A percentile compares a stretch with the other conserved stretches of the same genome.
phyloP scores from a whole-genome alignment of 2,329 filamentous ascomycete genomes.

The Orbilia oligospora region DNA sequence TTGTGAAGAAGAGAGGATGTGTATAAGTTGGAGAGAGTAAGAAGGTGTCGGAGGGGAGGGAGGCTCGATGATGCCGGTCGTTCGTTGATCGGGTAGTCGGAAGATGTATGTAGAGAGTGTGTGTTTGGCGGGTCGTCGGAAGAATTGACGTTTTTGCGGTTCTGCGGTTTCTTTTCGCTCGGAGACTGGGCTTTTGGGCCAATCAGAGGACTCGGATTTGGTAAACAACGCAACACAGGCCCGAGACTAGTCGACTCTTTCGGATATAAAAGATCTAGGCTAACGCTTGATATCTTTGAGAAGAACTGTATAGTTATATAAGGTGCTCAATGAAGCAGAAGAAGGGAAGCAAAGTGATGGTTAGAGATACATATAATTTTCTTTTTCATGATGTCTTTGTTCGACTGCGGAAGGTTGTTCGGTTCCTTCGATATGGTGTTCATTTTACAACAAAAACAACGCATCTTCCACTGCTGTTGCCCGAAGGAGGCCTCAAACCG shows the following conservation, averaged over 20 bases:
- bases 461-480: no score
- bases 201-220: constrained; percentile 41
- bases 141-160: constrained; percentile 51
- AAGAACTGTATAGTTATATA: no score
- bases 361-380: no score
- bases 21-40: background rate
- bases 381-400: no score
- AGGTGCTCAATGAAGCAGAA: no score
- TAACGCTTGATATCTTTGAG: no score
- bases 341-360: no score
- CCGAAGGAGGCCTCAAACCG: no score
- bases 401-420: no score
- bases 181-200: constrained; percentile 8
- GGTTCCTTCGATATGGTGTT: no score
- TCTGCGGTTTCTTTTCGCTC: constrained; percentile 1
- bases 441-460: constrained; percentile 4
- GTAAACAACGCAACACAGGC: constrained; percentile 4
- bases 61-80: background rate
- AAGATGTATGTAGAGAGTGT: background rate
- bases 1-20: constrained; percentile 37
- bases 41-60: background rate
- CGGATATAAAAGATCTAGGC: no score
- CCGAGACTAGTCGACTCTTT: no score
- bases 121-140: constrained; percentile 27
- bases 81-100: constrained; percentile 22